These are phyloP conservation scores for Calonectria pseudoreteaudii DNA, from an alignment of 2,329 filamentous ascomycete genomes.

Conservation along the genomic window DNA sequence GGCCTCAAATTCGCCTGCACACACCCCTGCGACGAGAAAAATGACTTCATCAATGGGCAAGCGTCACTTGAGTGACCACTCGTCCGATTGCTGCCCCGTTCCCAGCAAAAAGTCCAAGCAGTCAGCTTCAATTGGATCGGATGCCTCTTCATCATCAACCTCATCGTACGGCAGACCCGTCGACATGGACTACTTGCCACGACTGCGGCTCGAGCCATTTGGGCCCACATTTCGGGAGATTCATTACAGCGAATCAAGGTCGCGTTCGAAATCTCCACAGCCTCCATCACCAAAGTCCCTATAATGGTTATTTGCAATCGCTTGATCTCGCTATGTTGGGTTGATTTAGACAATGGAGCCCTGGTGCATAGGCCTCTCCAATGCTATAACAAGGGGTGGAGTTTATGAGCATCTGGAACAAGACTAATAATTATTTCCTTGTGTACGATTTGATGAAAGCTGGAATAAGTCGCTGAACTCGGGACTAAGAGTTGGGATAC, in stretches of 20 bases:
- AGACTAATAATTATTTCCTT: slow-evolving; percentile 2
- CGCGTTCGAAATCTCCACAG: slow-evolving; percentile 40
- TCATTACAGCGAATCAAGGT: slow-evolving; percentile 34
- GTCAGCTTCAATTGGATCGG: slow-evolving; percentile 39
- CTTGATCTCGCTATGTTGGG: not conserved
- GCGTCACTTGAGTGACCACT: slow-evolving; percentile 36
- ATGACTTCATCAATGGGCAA: slow-evolving; percentile 40
- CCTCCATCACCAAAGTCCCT: slow-evolving; percentile 41
- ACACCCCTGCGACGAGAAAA: not conserved
- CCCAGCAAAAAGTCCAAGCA: slow-evolving; percentile 43
- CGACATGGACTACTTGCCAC: slow-evolving; percentile 27
- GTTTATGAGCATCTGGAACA: not conserved
- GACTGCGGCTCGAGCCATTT: slow-evolving; percentile 31
- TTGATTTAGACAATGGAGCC: not conserved
- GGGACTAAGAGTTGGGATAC: not conserved
- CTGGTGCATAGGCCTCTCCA: not conserved
- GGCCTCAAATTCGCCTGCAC: not conserved
- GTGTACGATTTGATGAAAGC: not conserved
- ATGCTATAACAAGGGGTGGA: not conserved
- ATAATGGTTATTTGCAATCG: slow-evolving; percentile 18
- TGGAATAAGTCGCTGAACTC: not conserved
- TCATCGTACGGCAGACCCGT: slow-evolving; percentile 30
- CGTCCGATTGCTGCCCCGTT: slow-evolving; percentile 33
- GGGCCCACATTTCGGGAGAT: slow-evolving; percentile 38
- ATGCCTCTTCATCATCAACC: slow-evolving; percentile 35